A percentile compares a stretch with the other conserved stretches of the same genome.
phyloP scores from a whole-genome alignment of 2,329 filamentous ascomycete species.

The Fusarium subglutinans region DNA sequence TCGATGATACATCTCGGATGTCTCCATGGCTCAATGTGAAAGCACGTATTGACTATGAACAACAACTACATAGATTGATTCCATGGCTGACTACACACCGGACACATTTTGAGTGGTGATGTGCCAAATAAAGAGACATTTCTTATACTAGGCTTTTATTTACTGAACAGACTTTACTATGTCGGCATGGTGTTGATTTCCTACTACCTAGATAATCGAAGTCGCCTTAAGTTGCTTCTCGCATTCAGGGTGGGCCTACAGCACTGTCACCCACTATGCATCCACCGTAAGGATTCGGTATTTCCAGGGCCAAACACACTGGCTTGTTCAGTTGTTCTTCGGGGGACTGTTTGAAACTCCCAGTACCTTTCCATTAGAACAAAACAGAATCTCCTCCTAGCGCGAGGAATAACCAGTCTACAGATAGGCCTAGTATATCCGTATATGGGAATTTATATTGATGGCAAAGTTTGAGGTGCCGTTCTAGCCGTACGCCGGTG shows the following conservation, averaged over 20 bases:
- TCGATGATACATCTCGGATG: not conserved
- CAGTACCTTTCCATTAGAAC: too few species aligned
- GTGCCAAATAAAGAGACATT: not conserved
- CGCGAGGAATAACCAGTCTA: accelerated
- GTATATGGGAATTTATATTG: not conserved
- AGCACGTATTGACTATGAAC: not conserved
- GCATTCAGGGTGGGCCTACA: not conserved
- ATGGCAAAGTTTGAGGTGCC: not conserved
- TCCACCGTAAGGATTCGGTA: not conserved
- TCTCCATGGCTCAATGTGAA: not conserved
- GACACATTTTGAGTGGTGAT: not conserved
- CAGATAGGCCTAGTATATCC: not conserved
- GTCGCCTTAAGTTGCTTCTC: not conserved
- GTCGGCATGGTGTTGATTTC: not conserved
- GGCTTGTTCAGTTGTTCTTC: not conserved
- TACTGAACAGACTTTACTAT: not conserved
- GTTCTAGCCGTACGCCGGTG: not conserved
- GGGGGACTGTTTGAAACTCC: not conserved
- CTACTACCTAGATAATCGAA: too few species aligned
- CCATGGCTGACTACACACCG: not conserved
- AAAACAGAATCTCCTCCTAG: too few species aligned
- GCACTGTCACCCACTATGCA: not conserved
- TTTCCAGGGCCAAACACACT: not conserved
- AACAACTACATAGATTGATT: not conserved
- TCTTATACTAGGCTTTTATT: accelerated